Conservation (phyloP, 768 basidiomycete genomes). For the Trametes cingulata region DNA sequence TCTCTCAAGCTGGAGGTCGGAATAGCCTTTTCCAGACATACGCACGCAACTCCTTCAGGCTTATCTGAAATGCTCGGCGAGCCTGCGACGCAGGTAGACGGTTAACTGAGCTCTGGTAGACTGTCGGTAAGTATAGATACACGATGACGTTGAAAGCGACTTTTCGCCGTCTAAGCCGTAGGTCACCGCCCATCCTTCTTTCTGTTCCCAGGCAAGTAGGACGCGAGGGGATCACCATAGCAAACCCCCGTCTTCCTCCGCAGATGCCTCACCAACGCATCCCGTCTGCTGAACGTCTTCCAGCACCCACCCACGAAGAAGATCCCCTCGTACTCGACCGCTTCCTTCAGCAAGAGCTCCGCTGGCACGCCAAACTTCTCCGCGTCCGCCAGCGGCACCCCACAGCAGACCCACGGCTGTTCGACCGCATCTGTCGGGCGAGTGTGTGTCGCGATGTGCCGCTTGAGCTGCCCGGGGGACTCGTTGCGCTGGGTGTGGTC, state of each 20-base stretch:
- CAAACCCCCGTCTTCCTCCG: neutral
- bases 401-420: conserved; percentile 22
- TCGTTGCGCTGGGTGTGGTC: conserved; percentile 6
- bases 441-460: conserved; percentile 22
- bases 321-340: conserved; percentile 2
- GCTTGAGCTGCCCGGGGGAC: conserved; percentile 16
- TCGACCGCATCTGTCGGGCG: neutral
- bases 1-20: neutral
- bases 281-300: conserved; percentile 17
- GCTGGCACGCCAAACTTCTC: neutral
- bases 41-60: too few relatives aligned
- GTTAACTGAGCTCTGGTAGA: too few relatives aligned
- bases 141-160: neutral
- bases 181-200: conserved; percentile 8
- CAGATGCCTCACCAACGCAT: conserved; percentile 18
- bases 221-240: conserved; percentile 4
- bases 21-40: neutral
- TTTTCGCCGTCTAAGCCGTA: too few relatives aligned
- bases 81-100: neutral
- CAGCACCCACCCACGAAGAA: conserved; percentile 20
- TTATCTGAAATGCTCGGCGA: neutral
- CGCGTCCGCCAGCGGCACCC: conserved; percentile 11
- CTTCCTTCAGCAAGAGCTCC: neutral
- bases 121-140: too few relatives aligned
- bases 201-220: neutral